Base-by-base conservation (phyloP, 2,329 filamentous ascomycete genomes). In the Botrytis cinerea region DNA sequence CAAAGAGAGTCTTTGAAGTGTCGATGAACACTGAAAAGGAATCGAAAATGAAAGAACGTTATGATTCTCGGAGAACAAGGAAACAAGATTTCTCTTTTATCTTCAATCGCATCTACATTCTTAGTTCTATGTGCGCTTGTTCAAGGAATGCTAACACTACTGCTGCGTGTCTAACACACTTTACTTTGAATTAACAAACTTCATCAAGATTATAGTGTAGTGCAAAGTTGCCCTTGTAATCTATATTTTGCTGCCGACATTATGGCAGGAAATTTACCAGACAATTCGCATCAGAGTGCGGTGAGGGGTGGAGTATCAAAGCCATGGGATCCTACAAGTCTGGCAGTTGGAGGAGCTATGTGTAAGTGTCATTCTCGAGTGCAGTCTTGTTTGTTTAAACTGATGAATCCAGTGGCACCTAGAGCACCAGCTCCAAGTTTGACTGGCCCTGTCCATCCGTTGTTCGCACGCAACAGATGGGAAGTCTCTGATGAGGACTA, bases 381-480 rank as follows among this genome's bases (percentile, higher is more conserved):
- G 4, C 22, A 57, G 46, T 68, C n/a, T 43, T 32, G 48, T 14
- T 57, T n/a, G 40, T 32, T 14, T 9, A 68, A 43, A 43, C 35
- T 68, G 25, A 68, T 16, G 48, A 43, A 57, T 57, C 6, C 22
- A 68, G 66, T 68, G 66, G 48, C 32, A 5, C 18, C 18, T 40
- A 35, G 48, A 68, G 28, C 20, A 43, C 48, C 18, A 8, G 48
- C 66, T 45, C 70, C 70, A 46, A 32, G 57, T 59, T 73, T 79
- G 38, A 71, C 32, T 14, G 68, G 59, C 2, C 38, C 60, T 7
- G 35, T 76, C 16, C 75, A 77, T 63, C 67, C 51, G 7, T 51
- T 79, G 16, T 79, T 79, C 54, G 16, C 32, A 6, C 74, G 74
- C n/a, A 70, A 74, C 10, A 63, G 64, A 51, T 80, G 78, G 77